Conservation (phyloP, 331 rosid genomes). For the Prunus yedoensis region DNA sequence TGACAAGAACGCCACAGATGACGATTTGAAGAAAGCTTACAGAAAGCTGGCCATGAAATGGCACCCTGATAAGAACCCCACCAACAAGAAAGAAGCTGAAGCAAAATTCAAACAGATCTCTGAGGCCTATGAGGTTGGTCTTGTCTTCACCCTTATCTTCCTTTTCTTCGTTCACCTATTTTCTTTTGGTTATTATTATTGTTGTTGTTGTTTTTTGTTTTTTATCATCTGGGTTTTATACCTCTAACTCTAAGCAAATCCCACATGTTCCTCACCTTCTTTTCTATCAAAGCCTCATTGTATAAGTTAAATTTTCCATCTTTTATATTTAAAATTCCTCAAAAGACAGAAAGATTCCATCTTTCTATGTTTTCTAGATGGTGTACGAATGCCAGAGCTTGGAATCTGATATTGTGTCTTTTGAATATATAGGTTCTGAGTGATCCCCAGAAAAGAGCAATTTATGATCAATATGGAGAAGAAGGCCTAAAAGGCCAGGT, state of each 20-base stretch:
- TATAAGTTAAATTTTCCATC: background rate
- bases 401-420: background rate
- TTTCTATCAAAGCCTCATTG: too few relatives aligned
- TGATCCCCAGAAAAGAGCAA: conserved; percentile 77
- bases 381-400: background rate
- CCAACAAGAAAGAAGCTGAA: conserved; percentile 76
- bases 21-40: conserved; percentile 81
- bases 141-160: background rate
- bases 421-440: conserved; percentile 58
- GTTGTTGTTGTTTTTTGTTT: background rate
- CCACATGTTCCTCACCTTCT: background rate
- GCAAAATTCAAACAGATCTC: conserved; percentile 74
- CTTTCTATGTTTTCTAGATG: background rate
- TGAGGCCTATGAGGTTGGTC: conserved; percentile 73
- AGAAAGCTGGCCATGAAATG: conserved; percentile 88
- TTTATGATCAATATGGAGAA: conserved; percentile 86
- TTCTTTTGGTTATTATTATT: background rate
- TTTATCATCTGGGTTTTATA: conserved; percentile 10
- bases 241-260: background rate
- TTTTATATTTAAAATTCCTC: background rate
- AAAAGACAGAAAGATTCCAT: background rate
- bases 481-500: conserved; percentile 79
- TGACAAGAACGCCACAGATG: conserved; percentile 63
- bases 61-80: conserved; percentile 86
- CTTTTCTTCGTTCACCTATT: background rate